A percentile compares a stretch with the other conserved stretches of the same genome.
These are phyloP conservation scores for Hortaea werneckii DNA, from an alignment of 2,329 filamentous ascomycete species.

Conservation along the genomic window DNA sequence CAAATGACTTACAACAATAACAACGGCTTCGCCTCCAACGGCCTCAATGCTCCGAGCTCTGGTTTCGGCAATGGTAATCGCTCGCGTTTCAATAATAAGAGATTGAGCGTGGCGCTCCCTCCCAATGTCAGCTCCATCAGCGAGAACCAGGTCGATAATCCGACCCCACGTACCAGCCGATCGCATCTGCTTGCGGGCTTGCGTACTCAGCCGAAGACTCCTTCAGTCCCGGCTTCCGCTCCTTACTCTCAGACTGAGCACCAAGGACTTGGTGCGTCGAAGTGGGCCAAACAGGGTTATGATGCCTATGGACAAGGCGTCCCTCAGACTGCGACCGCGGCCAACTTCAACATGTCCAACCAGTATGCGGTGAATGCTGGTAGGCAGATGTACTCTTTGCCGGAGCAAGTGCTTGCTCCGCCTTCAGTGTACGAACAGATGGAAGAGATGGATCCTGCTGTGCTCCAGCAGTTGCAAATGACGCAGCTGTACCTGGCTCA, in stretches of 20 bases:
- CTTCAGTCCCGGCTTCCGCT: slow-evolving; percentile 55
- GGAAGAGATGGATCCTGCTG: slow-evolving; percentile 69
- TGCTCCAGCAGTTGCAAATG: slow-evolving; percentile 81
- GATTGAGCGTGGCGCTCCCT: slow-evolving; percentile 65
- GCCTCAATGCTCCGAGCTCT: slow-evolving; percentile 64
- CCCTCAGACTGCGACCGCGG: slow-evolving; percentile 50
- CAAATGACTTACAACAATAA: slow-evolving; percentile 77
- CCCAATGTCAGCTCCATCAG: slow-evolving; percentile 59
- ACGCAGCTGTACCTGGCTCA: slow-evolving; percentile 89
- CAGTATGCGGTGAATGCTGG: slow-evolving; percentile 38
- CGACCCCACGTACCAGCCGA: slow-evolving; percentile 85
- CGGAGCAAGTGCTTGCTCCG: slow-evolving; percentile 79
- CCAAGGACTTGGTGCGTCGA: slow-evolving; percentile 36
- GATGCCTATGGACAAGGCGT: slow-evolving; percentile 35
- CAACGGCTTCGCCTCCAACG: slow-evolving; percentile 51
- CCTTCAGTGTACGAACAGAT: slow-evolving; percentile 66
- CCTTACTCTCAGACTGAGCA: slow-evolving; percentile 49
- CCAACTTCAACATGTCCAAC: slow-evolving; percentile 34
- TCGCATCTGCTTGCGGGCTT: slow-evolving; percentile 89
- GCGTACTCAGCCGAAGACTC: slow-evolving; percentile 84
- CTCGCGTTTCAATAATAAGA: slow-evolving; percentile 74
- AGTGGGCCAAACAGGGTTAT: slow-evolving; percentile 33
- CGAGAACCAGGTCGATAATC: slow-evolving; percentile 56
- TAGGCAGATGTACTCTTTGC: slow-evolving; percentile 53
- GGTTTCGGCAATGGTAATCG: slow-evolving; percentile 84